phyloP scores from a whole-genome alignment of 306 rosid genomes.

The Lagenaria siceraria region DNA sequence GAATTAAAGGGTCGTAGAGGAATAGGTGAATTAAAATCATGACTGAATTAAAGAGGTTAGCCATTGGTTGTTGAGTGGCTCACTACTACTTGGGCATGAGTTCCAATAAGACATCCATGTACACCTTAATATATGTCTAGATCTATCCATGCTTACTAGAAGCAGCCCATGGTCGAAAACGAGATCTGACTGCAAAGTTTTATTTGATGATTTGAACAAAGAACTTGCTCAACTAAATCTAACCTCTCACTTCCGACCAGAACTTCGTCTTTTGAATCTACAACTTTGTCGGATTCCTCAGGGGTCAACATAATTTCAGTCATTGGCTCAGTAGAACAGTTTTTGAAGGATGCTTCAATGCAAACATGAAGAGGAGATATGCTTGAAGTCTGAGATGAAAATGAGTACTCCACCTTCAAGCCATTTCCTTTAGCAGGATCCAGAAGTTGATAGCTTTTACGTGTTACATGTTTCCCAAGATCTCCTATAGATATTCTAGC shows the following conservation, averaged over 20 bases:
- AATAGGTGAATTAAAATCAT: not conserved
- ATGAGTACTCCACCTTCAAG: constrained; percentile 73
- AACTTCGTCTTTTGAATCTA: constrained; percentile 35
- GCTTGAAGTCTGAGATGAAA: constrained; percentile 62
- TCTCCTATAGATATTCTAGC: constrained; percentile 87
- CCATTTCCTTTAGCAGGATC: constrained; percentile 82
- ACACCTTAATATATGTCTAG: not conserved
- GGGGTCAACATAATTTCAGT: constrained; percentile 44
- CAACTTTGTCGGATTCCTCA: constrained; percentile 45
- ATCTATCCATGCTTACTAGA: not conserved
- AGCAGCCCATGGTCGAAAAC: not conserved
- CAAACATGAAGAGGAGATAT: constrained; percentile 70
- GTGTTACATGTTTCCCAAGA: constrained; percentile 44
- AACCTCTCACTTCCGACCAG: constrained; percentile 42
- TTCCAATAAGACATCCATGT: not conserved
- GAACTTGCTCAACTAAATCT: constrained; percentile 15
- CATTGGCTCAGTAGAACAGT: constrained; percentile 65
- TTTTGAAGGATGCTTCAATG: constrained; percentile 55
- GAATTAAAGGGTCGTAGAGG: not conserved
- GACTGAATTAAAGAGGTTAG: not conserved
- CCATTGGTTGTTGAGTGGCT: not conserved
- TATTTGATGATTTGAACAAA: not conserved
- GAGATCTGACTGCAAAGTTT: not conserved
- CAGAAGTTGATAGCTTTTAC: constrained; percentile 58
- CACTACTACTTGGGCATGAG: not conserved